These are phyloP conservation scores for Capronia epimyces DNA, from an alignment of 2,329 filamentous ascomycete genomes.

Conservation along the genomic window DNA sequence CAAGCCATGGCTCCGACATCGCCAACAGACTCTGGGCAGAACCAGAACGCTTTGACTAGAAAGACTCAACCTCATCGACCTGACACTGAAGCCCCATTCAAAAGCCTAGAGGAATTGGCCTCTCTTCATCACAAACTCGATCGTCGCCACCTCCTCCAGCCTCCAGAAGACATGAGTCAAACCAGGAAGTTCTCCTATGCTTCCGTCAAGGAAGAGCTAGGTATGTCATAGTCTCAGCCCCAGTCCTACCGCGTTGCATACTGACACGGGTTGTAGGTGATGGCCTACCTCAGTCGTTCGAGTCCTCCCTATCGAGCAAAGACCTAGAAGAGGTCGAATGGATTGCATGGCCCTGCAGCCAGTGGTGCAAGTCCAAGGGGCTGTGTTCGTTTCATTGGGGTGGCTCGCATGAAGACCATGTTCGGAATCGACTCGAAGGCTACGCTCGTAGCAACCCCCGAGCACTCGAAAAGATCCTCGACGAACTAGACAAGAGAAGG, in stretches of 20 bases:
- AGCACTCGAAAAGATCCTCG: constrained; percentile 26
- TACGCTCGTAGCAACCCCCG: constrained; percentile 25
- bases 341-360: constrained; percentile 27
- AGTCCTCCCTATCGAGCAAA: constrained; percentile 23
- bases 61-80: background rate
- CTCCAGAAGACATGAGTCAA: constrained; percentile 21
- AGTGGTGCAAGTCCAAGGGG: constrained; percentile 27
- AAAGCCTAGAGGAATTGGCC: background rate
- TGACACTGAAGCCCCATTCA: background rate
- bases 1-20: background rate
- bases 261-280: constrained; percentile 16
- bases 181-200: constrained; percentile 29
- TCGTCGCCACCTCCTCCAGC: constrained; percentile 11
- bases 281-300: constrained; percentile 28
- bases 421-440: constrained; percentile 21
- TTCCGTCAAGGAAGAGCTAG: constrained; percentile 28
- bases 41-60: background rate
- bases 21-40: background rate
- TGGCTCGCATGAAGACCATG: constrained; percentile 24
- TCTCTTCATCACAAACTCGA: background rate
- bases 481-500: constrained; percentile 25
- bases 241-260: background rate
- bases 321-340: constrained; percentile 26
- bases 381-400: constrained; percentile 23
- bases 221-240: constrained; percentile 13